Evolutionary conservation across 257 asterid genomes (phyloP).

Genomic region (Solanum paucissectum): DNA sequence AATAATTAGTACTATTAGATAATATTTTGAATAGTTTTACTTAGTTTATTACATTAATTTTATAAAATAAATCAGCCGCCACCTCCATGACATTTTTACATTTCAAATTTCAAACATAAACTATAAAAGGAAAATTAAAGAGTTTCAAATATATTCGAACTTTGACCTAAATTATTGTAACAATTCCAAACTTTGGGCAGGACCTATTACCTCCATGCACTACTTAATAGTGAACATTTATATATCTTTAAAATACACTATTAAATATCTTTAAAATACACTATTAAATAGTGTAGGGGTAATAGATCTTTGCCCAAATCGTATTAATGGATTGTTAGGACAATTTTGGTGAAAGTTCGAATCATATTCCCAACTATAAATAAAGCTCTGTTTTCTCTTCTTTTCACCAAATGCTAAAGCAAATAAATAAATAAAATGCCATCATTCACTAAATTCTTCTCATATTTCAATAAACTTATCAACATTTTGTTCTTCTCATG

Average conservation of each 20-base stretch:
- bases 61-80: not conserved
- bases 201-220: no score
- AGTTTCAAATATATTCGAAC: no score
- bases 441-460: conserved; percentile 23
- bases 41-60: not conserved
- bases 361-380: not conserved
- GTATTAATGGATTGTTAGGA: no score
- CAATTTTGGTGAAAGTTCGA: no score
- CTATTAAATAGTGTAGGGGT: no score
- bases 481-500: conserved; percentile 8
- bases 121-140: not conserved
- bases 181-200: no score
- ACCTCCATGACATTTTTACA: not conserved
- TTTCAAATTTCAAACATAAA: not conserved
- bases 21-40: not conserved
- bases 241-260: no score
- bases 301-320: no score
- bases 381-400: not conserved
- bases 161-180: no score
- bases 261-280: no score
- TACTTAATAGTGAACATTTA: no score
- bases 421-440: conserved; percentile 3
- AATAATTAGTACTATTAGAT: no score
- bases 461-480: conserved; percentile 11
- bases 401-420: not conserved